A percentile compares a stretch with the other conserved stretches of the same genome.
phyloP scores from a whole-genome alignment of 371 early-diverging fungal species.

The Catenaria anguillulae region DNA sequence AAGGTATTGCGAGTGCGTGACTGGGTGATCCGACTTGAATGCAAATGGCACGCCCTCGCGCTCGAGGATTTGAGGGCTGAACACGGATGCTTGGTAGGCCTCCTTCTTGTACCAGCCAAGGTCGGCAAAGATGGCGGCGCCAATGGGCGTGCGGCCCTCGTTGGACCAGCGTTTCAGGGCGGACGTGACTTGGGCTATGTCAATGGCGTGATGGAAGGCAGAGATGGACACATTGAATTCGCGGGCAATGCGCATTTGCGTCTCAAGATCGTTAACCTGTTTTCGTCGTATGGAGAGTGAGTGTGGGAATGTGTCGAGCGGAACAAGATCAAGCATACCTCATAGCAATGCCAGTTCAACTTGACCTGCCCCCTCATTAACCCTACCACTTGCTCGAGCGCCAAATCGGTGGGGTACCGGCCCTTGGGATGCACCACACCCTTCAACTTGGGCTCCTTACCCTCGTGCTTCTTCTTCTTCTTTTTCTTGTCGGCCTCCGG shows the following conservation, averaged over 20 bases:
- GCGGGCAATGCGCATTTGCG: conserved; percentile 51
- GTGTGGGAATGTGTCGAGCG: too few relatives aligned
- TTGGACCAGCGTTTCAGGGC: background rate
- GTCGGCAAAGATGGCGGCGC: conserved; percentile 26
- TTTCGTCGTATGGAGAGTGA: too few relatives aligned
- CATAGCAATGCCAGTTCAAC: too few relatives aligned
- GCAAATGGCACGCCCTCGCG: conserved; percentile 60
- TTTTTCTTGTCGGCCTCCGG: background rate
- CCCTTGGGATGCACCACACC: background rate
- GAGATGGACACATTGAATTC: conserved; percentile 59
- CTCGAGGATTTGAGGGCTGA: conserved; percentile 44
- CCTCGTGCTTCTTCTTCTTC: background rate
- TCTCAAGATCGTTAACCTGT: conserved; percentile 51
- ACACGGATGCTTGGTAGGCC: conserved; percentile 50
- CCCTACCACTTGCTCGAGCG: conserved; percentile 42
- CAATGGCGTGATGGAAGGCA: conserved; percentile 64
- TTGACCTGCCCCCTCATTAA: conserved; percentile 53
- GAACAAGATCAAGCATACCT: too few relatives aligned
- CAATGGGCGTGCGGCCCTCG: background rate
- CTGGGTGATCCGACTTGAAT: conserved; percentile 70
- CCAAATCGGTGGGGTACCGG: conserved; percentile 46
- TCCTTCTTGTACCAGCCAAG: conserved; percentile 57
- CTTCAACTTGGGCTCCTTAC: too few relatives aligned
- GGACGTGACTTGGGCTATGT: background rate
- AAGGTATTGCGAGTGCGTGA: conserved; percentile 52